Evolutionary conservation across 1,139 yeast genomes (phyloP), one percentile per base, ranked within the genome.

Genomic region (Geotrichum carabidarum): DNA sequence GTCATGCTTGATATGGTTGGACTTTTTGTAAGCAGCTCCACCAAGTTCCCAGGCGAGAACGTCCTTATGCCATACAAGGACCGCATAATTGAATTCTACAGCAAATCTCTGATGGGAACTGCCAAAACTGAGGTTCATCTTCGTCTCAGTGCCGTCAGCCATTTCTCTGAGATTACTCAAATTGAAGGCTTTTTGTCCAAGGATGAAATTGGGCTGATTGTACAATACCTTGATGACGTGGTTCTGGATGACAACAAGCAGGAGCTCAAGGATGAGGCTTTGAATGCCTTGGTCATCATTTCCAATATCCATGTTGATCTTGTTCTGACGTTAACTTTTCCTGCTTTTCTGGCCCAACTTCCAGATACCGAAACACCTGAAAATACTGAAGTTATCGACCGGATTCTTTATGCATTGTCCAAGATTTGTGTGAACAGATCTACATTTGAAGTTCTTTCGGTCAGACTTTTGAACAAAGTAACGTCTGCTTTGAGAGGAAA

Each of bases 61-160:
- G 71, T 75, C n/a, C 65, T 84, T 54, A 58, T 68, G 12, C 60
- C 65, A 1, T 78, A 72, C 65, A 86, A 86, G 63, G 95, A 89
- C 62, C 81, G 81, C 50, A 71, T 90, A 17, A 71, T 88, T 43
- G 79, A 83, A 54, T 74, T 84, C 50, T 69, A 87, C 60, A 81
- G 89, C 12, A 85, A 81, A 65, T 75, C 87, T 2, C 74, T 90
- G 53, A 81, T 84, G 68, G 78, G 84, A 0, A 76, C 88, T 0
- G 82, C 95, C 0, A 76, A 76, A 52, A 70, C 80, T 38, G 95
- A 86, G 62, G 82, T 82, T 30, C 79, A 89, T 0, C 74, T 90
- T 53, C 79, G 90, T 63, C 77, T 85, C 44, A 72, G 84, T 50
- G 80, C 91, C 0, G 74, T 86, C 38, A 80, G 80, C 51, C 88